These are phyloP conservation scores for Fusarium illudens DNA, from an alignment of 2,329 filamentous ascomycete species.

Conservation along the genomic window DNA sequence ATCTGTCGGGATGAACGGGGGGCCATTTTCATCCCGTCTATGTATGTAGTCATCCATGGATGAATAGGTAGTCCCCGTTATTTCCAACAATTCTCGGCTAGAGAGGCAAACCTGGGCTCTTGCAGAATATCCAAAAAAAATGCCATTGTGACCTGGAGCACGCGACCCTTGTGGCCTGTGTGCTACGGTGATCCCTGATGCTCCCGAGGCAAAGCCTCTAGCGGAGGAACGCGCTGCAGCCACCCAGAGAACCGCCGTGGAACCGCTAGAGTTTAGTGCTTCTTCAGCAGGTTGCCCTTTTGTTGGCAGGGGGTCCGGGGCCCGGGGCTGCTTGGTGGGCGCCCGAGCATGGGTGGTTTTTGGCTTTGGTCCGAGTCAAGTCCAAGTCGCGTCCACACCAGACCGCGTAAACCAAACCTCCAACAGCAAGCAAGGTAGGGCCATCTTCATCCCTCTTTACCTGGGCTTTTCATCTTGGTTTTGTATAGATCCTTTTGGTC, in stretches of 20 bases:
- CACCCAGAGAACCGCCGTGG: slow-evolving; percentile 4
- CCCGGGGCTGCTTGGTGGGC: neutral
- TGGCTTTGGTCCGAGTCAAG: slow-evolving; percentile 17
- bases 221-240: slow-evolving; percentile 19
- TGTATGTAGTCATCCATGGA: too few species aligned
- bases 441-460: neutral
- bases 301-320: neutral
- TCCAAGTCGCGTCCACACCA: slow-evolving; percentile 28
- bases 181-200: neutral
- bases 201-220: neutral
- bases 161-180: slow-evolving; percentile 9
- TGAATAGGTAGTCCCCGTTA: too few species aligned
- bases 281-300: slow-evolving; percentile 29
- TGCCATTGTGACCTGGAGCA: slow-evolving; percentile 5
- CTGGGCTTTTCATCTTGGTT: neutral
- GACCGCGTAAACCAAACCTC: slow-evolving; percentile 28
- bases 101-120: neutral
- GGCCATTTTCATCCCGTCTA: neutral
- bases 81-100: neutral
- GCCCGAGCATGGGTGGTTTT: neutral
- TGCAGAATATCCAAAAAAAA: neutral
- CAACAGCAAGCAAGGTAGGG: slow-evolving; percentile 11
- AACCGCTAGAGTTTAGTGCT: slow-evolving; percentile 30
- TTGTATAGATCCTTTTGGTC: neutral
- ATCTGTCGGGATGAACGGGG: neutral